Evolutionary conservation across 257 asterid genomes (phyloP).

Genomic region (Solanum dulcamara): DNA sequence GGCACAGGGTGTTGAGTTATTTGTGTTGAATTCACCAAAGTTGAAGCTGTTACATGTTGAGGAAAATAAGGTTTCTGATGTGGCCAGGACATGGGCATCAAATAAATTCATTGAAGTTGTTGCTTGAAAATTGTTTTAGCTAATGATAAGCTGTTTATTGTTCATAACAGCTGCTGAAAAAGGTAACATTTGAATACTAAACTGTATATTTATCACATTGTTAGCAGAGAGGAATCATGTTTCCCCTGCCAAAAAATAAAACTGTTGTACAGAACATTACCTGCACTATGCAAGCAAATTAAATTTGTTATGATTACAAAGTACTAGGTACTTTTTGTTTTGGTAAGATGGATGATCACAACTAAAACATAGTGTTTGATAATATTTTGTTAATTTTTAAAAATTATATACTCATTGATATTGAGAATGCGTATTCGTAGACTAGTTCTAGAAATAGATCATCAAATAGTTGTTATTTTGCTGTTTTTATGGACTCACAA

Average conservation of each 20-base stretch:
- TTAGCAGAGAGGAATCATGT: not conserved
- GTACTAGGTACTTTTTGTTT: not conserved
- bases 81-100: constrained; percentile 20
- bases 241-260: not conserved
- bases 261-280: not conserved
- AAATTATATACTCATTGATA: not conserved
- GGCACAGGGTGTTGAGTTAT: constrained; percentile 33
- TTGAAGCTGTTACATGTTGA: constrained; percentile 51
- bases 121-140: constrained; percentile 7
- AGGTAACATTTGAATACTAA: not conserved
- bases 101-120: constrained; percentile 32
- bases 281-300: not conserved
- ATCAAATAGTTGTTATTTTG: not conserved
- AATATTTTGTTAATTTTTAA: no score
- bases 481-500: not conserved
- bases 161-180: not conserved
- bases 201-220: not conserved
- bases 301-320: not conserved
- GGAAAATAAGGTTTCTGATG: constrained; percentile 37
- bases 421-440: not conserved
- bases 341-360: not conserved
- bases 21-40: constrained; percentile 22
- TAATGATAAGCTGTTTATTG: not conserved
- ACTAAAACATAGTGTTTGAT: not conserved
- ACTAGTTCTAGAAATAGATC: not conserved